These are phyloP conservation scores for Raffaelea arxii DNA, from an alignment of 2,329 filamentous ascomycete species.

Conservation along the genomic window DNA sequence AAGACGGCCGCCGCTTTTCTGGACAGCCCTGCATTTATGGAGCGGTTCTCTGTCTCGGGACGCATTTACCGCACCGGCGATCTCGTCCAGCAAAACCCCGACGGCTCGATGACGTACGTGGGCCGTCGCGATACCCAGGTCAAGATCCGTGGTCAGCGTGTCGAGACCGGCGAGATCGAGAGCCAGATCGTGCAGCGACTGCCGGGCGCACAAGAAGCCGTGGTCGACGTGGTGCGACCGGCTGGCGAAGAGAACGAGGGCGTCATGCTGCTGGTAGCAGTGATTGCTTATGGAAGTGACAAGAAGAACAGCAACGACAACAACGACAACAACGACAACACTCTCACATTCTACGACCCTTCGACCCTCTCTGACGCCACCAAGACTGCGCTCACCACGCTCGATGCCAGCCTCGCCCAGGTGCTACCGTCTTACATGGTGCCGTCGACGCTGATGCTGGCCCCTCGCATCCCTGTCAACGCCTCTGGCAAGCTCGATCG, in stretches of 20 bases:
- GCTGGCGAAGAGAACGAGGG: neutral
- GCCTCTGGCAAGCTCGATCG: conserved; percentile 31
- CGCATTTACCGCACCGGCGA: conserved; percentile 5
- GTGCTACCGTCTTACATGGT: neutral
- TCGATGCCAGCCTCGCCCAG: neutral
- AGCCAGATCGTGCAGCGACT: neutral
- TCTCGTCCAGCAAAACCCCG: neutral
- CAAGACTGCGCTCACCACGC: neutral
- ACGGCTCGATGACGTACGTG: neutral
- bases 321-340: conserved; percentile 19
- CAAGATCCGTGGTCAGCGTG: conserved; percentile 3
- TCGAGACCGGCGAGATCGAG: conserved; percentile 2
- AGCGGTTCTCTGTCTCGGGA: neutral
- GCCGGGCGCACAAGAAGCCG: neutral
- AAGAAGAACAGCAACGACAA: conserved; percentile 28
- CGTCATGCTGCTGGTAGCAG: too few relatives aligned
- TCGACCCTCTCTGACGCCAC: neutral
- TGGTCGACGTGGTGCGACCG: neutral
- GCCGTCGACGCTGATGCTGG: neutral
- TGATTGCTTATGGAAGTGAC: too few relatives aligned
- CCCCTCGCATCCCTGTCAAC: conserved; percentile 8
- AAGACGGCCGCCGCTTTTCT: conserved; percentile 5
- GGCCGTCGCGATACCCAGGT: conserved; percentile 4
- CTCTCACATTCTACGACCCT: neutral
- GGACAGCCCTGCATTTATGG: conserved; percentile 1